Evolutionary conservation across 345 rosid genomes (phyloP).

Genomic region (Viola odorata): DNA sequence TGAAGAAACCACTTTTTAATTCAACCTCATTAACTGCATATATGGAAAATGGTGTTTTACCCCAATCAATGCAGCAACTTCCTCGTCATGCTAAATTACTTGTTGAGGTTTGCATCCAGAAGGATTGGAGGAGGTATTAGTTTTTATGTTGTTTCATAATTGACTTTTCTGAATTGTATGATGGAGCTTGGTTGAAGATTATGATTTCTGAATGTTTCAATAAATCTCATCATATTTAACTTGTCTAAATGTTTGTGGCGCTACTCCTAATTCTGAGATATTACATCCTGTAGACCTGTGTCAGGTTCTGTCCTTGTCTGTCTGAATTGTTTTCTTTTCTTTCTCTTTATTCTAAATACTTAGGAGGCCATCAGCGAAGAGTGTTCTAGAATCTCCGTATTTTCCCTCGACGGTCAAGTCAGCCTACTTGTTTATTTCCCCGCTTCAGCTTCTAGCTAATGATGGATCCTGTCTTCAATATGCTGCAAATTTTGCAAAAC

Average conservation of each 20-base stretch:
- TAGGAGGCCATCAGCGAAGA: slow-evolving; percentile 84
- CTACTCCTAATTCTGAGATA: neutral
- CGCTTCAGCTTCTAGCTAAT: slow-evolving; percentile 70
- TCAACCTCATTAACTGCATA: slow-evolving; percentile 52
- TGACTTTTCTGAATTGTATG: neutral
- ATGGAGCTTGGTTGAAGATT: neutral
- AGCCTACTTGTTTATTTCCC: slow-evolving; percentile 73
- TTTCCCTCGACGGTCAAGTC: slow-evolving; percentile 77
- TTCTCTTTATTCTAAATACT: slow-evolving; percentile 23
- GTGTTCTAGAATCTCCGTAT: slow-evolving; percentile 78
- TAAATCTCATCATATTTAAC: slow-evolving; percentile 5
- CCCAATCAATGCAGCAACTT: slow-evolving; percentile 60
- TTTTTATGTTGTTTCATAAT: neutral
- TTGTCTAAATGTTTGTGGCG: neutral
- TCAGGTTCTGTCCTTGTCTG: slow-evolving; percentile 1
- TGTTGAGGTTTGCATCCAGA: slow-evolving; percentile 71
- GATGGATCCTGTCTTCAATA: slow-evolving; percentile 61
- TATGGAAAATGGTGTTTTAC: slow-evolving; percentile 45
- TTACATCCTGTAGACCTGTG: too few relatives aligned
- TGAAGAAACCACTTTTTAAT: slow-evolving; percentile 69
- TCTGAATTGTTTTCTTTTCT: slow-evolving; percentile 11
- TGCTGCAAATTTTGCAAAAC: slow-evolving; percentile 79
- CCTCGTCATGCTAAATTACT: slow-evolving; percentile 61
- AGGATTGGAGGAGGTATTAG: slow-evolving; percentile 61
- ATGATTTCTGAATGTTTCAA: neutral